phyloP scores from a whole-genome alignment of 2,329 filamentous ascomycete genomes.

The Pestalotiopsis sp. region DNA sequence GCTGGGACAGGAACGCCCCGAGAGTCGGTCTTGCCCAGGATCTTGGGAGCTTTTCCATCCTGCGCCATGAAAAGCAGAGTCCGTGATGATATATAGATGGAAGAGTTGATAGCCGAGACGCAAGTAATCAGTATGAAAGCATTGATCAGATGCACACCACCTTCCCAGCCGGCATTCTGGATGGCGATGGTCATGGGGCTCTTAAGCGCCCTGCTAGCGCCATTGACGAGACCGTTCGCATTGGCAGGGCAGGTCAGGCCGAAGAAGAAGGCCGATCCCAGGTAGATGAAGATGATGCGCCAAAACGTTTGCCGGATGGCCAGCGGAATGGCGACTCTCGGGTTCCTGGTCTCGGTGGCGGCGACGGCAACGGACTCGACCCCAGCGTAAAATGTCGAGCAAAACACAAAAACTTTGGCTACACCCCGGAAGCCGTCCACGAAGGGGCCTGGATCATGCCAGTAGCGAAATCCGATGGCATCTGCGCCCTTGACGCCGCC shows the following conservation, averaged over 20 bases:
- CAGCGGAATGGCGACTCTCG: conserved; percentile 54
- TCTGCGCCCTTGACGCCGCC: conserved; percentile 66
- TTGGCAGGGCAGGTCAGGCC: conserved; percentile 74
- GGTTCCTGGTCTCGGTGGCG: conserved; percentile 62
- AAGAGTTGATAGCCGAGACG: conserved; percentile 71
- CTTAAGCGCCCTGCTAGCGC: conserved; percentile 63
- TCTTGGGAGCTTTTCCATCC: conserved; percentile 68
- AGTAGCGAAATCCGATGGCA: conserved; percentile 69
- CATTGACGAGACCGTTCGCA: conserved; percentile 62
- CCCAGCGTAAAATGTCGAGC: conserved; percentile 71
- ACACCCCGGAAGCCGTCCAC: conserved; percentile 68
- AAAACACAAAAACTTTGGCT: conserved; percentile 68
- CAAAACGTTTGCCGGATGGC: conserved; percentile 64
- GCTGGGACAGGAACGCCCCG: conserved; percentile 62
- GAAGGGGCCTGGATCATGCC: conserved; percentile 72
- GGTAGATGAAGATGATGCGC: conserved; percentile 64
- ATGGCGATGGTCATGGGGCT: conserved; percentile 76
- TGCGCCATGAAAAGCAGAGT: conserved; percentile 78
- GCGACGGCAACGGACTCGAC: conserved; percentile 63
- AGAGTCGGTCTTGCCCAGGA: conserved; percentile 68
- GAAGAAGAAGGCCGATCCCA: conserved; percentile 74
- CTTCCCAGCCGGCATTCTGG: conserved; percentile 72
- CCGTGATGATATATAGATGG: conserved; percentile 76
- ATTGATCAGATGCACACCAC: conserved; percentile 76
- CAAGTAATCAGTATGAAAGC: conserved; percentile 76